A percentile compares a stretch with the other conserved stretches of the same genome.
phyloP scores from a whole-genome alignment of 2,329 filamentous ascomycete genomes.

The Lachnellula cervina region DNA sequence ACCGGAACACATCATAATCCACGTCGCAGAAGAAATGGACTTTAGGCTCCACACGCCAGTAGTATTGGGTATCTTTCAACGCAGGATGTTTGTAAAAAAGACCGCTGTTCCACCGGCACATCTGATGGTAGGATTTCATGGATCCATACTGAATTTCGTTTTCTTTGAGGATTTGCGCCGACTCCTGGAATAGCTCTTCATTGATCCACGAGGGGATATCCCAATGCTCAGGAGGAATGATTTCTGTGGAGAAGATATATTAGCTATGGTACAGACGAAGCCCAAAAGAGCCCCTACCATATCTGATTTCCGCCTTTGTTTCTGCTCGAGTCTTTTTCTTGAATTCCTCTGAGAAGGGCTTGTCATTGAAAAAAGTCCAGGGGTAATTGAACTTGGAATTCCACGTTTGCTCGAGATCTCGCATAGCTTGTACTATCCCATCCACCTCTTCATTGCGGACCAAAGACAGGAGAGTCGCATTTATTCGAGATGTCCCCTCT shows the following conservation, averaged over 20 bases:
- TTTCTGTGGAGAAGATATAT: slow-evolving; percentile 45
- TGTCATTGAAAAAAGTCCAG: slow-evolving; percentile 98
- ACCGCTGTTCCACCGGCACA: slow-evolving; percentile 99
- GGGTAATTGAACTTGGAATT: slow-evolving; percentile 99
- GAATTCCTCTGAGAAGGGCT: slow-evolving; percentile 89
- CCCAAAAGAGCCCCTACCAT: slow-evolving; percentile 50
- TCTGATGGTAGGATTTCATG: slow-evolving; percentile 91
- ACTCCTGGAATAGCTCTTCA: slow-evolving; percentile 77
- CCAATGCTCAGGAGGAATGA: slow-evolving; percentile 96
- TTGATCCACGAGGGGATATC: slow-evolving; percentile 89
- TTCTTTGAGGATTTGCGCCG: slow-evolving; percentile 74
- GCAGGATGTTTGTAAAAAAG: slow-evolving; percentile 97
- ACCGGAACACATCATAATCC: slow-evolving; percentile 97
- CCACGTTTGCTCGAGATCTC: slow-evolving; percentile 89
- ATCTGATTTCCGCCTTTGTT: slow-evolving; percentile 84
- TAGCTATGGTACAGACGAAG: neutral
- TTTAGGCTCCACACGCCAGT: slow-evolving; percentile 98
- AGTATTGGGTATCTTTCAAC: slow-evolving; percentile 76
- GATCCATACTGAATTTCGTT: slow-evolving; percentile 86
- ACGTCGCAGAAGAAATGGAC: slow-evolving; percentile 99
- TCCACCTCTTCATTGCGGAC: slow-evolving; percentile 88
- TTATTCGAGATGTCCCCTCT: slow-evolving; percentile 75
- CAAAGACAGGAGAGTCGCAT: slow-evolving; percentile 85
- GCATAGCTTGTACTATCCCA: slow-evolving; percentile 83
- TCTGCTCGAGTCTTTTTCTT: slow-evolving; percentile 73